phyloP scores from a whole-genome alignment of 1,139 yeast species.

The Torulaspora globosa region DNA sequence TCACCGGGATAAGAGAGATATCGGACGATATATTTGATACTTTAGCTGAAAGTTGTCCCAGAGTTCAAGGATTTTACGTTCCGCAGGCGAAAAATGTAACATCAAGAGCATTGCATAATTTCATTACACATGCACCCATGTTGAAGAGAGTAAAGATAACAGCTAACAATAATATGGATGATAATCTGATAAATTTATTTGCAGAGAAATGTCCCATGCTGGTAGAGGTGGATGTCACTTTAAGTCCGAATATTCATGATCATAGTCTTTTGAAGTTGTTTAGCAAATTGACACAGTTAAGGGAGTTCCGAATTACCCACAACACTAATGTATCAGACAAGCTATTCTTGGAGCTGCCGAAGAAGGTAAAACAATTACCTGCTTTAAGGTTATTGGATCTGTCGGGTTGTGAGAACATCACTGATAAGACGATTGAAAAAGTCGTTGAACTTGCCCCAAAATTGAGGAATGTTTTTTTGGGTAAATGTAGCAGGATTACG shows the following conservation, averaged over 20 bases:
- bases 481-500: conserved; percentile 84
- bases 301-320: conserved; percentile 80
- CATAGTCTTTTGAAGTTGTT: conserved; percentile 58
- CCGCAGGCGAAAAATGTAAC: conserved; percentile 74
- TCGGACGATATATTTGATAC: conserved; percentile 65
- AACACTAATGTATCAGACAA: conserved; percentile 65
- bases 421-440: conserved; percentile 73
- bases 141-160: conserved; percentile 80
- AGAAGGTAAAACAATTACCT: conserved; percentile 39
- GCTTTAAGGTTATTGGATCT: conserved; percentile 75
- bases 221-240: conserved; percentile 87
- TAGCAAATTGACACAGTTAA: conserved; percentile 58
- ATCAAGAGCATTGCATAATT: conserved; percentile 57
- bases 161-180: conserved; percentile 64
- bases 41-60: conserved; percentile 66
- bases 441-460: conserved; percentile 77
- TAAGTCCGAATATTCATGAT: conserved; percentile 73
- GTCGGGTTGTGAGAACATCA: conserved; percentile 76
- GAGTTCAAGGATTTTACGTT: conserved; percentile 86
- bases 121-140: conserved; percentile 64
- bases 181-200: conserved; percentile 59
- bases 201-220: conserved; percentile 68
- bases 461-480: conserved; percentile 78
- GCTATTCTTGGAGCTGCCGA: conserved; percentile 34
- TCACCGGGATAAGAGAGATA: conserved; percentile 73